Evolutionary conservation across 148 eudicot genomes (phyloP).

Genomic region (Cornus florida): DNA sequence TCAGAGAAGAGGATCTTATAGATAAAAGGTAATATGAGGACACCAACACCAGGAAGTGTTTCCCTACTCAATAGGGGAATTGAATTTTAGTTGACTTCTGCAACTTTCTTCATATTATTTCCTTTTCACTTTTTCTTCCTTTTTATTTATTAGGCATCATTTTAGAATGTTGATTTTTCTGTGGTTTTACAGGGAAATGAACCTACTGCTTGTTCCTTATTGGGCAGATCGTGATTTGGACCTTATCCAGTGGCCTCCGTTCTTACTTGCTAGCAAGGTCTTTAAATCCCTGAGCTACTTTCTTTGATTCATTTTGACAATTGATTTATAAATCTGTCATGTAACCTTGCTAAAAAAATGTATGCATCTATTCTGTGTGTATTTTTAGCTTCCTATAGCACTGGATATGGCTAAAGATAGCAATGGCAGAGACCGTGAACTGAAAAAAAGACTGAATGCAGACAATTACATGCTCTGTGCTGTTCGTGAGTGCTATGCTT

Average conservation of each 20-base stretch:
- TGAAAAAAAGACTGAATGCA: slow-evolving; percentile 45
- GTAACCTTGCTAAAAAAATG: not conserved
- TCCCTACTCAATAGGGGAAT: not conserved
- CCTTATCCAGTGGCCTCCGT: slow-evolving; percentile 71
- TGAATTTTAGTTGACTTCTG: not conserved
- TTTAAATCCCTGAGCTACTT: not conserved
- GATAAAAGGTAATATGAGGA: slow-evolving; percentile 37
- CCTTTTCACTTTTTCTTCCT: not conserved
- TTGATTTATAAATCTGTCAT: not conserved
- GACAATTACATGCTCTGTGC: slow-evolving; percentile 59
- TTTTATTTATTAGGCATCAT: not conserved
- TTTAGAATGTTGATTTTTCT: not conserved
- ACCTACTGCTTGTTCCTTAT: slow-evolving; percentile 63
- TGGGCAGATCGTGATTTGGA: slow-evolving; percentile 57
- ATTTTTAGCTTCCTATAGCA: slow-evolving; percentile 64
- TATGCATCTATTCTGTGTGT: slow-evolving; percentile 7
- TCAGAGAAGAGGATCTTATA: slow-evolving; percentile 72
- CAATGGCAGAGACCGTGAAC: slow-evolving; percentile 51
- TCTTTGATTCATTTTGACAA: not conserved
- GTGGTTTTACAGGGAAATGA: slow-evolving; percentile 44
- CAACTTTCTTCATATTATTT: not conserved
- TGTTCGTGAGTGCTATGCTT: slow-evolving; percentile 60
- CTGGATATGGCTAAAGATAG: slow-evolving; percentile 72
- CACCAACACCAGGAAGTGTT: not conserved
- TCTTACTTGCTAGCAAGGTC: slow-evolving; percentile 75